Evolutionary conservation across 495 filamentous ascomycete species (phyloP), one percentile per base, ranked within the genome.

Genomic region (Aspergillus homomorphus): DNA sequence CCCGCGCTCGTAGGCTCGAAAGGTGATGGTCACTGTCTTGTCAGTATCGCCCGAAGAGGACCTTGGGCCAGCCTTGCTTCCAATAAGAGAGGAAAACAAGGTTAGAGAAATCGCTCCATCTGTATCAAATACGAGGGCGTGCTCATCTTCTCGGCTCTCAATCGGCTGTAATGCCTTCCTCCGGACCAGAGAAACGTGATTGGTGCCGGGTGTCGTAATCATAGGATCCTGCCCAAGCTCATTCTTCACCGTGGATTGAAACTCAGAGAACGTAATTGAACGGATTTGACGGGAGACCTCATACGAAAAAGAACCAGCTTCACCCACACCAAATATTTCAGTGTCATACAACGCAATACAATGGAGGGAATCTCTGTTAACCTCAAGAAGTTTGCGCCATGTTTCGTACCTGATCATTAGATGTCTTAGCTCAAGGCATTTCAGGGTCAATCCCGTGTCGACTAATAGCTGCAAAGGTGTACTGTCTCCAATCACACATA

Each of bases 21-120:
- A 45, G n/a, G 44, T 45, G n/a, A 45, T 45, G n/a, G 44, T 45
- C n/a, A 45, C n/a, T 45, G n/a, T 45, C n/a, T 45, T 45, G n/a
- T 45, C n/a, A 19, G n/a, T 45, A 45, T 45, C 44, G 44, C 44
- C 44, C n/a, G n/a, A 45, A 45, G n/a, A 45, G 44, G 44, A 45
- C n/a, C 44, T 45, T 19, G 44, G 44, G 44, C 44, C 44, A 45
- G 44, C n/a, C 44, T 45, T 21, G n/a, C n/a, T 45, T 45, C n/a
- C n/a, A 45, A 18, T 45, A 45, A 45, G n/a, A 45, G 42, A 44
- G 42, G 42, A 45, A 45, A 45, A 45, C n/a, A 45, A 45, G 44
- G n/a, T 45, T 45, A 45, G 44, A 45, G n/a, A 45, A 45, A 45
- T 19, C n/a, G 44, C n/a, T 45, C n/a, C n/a, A 45, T 45, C n/a